Evolutionary conservation across 495 filamentous ascomycete species (phyloP), one percentile per base, ranked within the genome.

Genomic region (Penicillium waksmanii): DNA sequence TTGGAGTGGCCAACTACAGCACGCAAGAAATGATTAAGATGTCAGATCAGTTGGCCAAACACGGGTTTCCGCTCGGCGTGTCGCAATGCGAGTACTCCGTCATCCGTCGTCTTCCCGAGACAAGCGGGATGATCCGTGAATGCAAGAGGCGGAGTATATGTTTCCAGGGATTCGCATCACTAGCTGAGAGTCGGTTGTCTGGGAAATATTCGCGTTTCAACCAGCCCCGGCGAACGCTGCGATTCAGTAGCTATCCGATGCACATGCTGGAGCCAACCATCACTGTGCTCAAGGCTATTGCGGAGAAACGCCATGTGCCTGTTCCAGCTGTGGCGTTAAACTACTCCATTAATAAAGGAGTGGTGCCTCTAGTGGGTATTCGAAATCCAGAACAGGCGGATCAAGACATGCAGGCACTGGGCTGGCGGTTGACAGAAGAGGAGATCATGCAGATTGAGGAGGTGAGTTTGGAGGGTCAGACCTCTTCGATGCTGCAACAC

Each of bases 1-100:
- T 79, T 0, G 77, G 75, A 8, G 77, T 80, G 2, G 72, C 77
- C 40, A 80, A 80, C 59, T 78, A 80, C 57, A 59, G 57, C 57
- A 65, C 59, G 10, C 58, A 76, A 3, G 77, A 80, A 46, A 72
- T 79, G 72, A 56, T 78, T 19, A 57, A 70, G 54, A 76, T 79
- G 66, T 61, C 58, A 1, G 68, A 71, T 12, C 66, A 62, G 38
- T 35, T 71, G 25, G 66, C 50, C 9, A 61, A 58, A 44, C 33
- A 51, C 23, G 54, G 38, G 2, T 44, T 68, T 1, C 66, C 68
- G 10, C 63, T 71, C 18, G 44, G 63, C 33, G 66, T 69, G 0
- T 62, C 52, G 17, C 66, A 71, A 52, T 71, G 66, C 56, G 68
- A 71, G 59, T 69, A 66, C 33, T 71, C 66, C 9, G 48, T 69